Base-by-base conservation (phyloP, 1,139 yeast genomes). In the Magnusiomyces suaveolens region DNA sequence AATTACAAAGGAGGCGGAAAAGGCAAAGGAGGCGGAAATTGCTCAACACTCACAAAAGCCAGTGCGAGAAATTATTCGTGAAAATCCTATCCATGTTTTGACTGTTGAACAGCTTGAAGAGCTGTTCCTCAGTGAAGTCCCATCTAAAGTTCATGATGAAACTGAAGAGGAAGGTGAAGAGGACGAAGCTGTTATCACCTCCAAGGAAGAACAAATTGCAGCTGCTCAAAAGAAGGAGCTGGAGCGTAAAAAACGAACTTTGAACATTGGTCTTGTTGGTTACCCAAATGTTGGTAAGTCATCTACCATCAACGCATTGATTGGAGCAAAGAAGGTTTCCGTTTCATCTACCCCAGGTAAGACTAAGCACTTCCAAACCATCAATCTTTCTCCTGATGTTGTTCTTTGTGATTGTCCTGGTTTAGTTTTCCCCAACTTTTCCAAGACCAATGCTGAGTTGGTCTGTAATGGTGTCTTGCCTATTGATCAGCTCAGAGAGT, bases 261-360 rank as follows among this genome's bases (percentile, higher is more conserved):
- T 88, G 54, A 95, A 89, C 66, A 88, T 94, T 60, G 99, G 99
- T 55, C 78, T 94, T 59, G 98, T 94, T 21, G 99, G 99, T 50
- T 90, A 90, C 68, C 74, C 74, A 25, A 88, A 90, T 69, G 97
- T 90, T 53, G 97, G 97, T 76, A 90, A 90, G 70, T 90, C 97
- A 1, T 89, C 97, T 12, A 90, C 97, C 12, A 90, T 90, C 64
- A 90, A 90, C 69, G 96, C 97, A 0, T 77, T 94, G 52, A 94
- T 92, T 52, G 98, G 98, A 23, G 83, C 97, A 26, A 94, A 94
- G 67, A 90, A 88, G 68, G 99, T 94, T 14, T 89, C 97, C 0
- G 98, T 94, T 43, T 92, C 98, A 1, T 78, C 98, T 1, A 94
- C 98, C 0, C 99, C 99, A 4, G 99, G 99, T 74, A 94, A 94